A percentile compares a stretch with the other conserved stretches of the same genome.
These are phyloP conservation scores for Suhomyces sp. DNA, from an alignment of 805 yeast genomes.

Conservation along the genomic window DNA sequence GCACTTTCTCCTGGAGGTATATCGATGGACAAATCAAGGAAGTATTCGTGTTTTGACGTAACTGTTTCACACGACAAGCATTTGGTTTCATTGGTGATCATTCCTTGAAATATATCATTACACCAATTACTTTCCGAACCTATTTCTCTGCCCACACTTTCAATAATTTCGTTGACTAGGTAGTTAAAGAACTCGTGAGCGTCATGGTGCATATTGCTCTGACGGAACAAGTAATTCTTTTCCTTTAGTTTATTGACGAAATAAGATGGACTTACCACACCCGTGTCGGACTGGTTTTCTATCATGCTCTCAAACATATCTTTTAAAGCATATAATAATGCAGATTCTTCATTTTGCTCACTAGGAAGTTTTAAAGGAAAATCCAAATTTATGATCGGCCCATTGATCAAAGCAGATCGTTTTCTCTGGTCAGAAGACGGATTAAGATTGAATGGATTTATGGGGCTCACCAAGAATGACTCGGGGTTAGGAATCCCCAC, in stretches of 20 bases:
- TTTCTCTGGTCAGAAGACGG: slow-evolving; percentile 70
- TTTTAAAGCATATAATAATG: slow-evolving; percentile 58
- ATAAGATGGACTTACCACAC: slow-evolving; percentile 80
- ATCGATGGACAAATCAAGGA: slow-evolving; percentile 84
- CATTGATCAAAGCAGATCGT: slow-evolving; percentile 69
- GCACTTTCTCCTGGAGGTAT: slow-evolving; percentile 58
- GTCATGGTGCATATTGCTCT: slow-evolving; percentile 91
- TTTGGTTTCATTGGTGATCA: slow-evolving; percentile 79
- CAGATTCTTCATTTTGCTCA: slow-evolving; percentile 28
- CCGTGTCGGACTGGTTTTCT: slow-evolving; percentile 65
- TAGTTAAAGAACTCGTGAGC: slow-evolving; percentile 96
- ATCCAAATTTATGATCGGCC: slow-evolving; percentile 84
- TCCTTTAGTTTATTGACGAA: slow-evolving; percentile 73
- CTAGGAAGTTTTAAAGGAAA: slow-evolving; percentile 49
- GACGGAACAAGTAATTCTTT: slow-evolving; percentile 81
- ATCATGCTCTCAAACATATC: slow-evolving; percentile 83
- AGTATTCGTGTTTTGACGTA: slow-evolving; percentile 79
- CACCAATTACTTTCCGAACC: slow-evolving; percentile 47
- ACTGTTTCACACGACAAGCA: slow-evolving; percentile 86
- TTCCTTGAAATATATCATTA: slow-evolving; percentile 77
- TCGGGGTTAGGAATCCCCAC: slow-evolving; percentile 45
- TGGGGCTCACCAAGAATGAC: slow-evolving; percentile 28
- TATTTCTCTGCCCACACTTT: slow-evolving; percentile 48
- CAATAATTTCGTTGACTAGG: slow-evolving; percentile 64
- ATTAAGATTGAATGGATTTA: slow-evolving; percentile 38